phyloP scores from a whole-genome alignment of 768 basidiomycete species.

The Polyporus arcularius region DNA sequence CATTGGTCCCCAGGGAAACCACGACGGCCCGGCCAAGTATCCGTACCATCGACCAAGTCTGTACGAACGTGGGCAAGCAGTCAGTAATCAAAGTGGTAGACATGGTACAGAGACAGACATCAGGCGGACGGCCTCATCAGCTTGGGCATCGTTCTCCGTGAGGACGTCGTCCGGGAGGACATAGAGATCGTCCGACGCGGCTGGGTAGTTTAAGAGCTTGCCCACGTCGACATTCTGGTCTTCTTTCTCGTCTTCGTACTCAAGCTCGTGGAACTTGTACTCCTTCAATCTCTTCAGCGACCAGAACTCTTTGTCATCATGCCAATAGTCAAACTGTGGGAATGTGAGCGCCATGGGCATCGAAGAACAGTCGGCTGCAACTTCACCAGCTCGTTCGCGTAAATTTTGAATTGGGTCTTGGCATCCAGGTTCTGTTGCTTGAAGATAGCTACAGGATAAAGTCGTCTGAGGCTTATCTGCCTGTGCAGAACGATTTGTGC shows the following conservation, averaged over 20 bases:
- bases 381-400: conserved; percentile 29
- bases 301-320: not conserved
- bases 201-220: conserved; percentile 23
- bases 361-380: not conserved
- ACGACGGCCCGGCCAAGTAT: conserved; percentile 10
- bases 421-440: conserved; percentile 26
- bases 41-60: conserved; percentile 31
- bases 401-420: conserved; percentile 27
- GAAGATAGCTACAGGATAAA: conserved; percentile 11
- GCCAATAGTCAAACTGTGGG: not conserved
- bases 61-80: too few relatives aligned
- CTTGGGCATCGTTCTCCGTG: conserved; percentile 20
- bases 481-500: too few relatives aligned
- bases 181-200: not conserved
- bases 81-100: not conserved
- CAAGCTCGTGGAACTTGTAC: conserved; percentile 1
- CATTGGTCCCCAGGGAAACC: conserved; percentile 8
- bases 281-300: not conserved
- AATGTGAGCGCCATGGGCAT: not conserved
- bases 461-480: not conserved
- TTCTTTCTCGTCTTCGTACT: conserved; percentile 26
- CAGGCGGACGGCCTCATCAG: conserved; percentile 7
- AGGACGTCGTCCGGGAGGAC: conserved; percentile 19
- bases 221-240: conserved; percentile 17
- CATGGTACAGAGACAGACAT: not conserved